A percentile compares a stretch with the other conserved stretches of the same genome.
These are phyloP conservation scores for Trichoderma sp. DNA, from an alignment of 2,329 filamentous ascomycete genomes.

Conservation along the genomic window DNA sequence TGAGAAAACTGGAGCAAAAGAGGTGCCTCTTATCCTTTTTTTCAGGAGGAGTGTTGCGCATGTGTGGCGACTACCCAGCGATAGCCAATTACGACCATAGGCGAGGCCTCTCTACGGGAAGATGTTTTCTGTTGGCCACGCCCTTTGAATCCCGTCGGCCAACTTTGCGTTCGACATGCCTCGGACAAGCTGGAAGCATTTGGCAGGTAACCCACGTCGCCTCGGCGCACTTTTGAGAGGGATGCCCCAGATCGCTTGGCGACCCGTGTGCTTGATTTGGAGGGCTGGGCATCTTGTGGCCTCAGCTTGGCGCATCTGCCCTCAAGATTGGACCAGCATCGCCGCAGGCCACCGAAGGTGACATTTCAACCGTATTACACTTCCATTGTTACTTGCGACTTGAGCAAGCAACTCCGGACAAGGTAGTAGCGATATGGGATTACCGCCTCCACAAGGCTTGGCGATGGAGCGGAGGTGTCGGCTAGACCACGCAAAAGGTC, in stretches of 20 bases:
- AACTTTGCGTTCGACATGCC: not conserved
- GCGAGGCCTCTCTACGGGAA: not conserved
- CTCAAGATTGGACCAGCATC: not conserved
- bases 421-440: not conserved
- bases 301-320: not conserved
- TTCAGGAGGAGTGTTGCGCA: not conserved
- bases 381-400: not conserved
- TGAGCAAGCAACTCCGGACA: not conserved
- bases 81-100: not conserved
- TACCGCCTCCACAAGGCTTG: not conserved
- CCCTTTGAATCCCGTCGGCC: not conserved
- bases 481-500: not conserved
- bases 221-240: not conserved
- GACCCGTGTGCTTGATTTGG: not conserved
- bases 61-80: not conserved
- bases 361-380: not conserved
- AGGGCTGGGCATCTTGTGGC: not conserved
- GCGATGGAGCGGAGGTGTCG: not conserved
- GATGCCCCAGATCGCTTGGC: slow-evolving; percentile 12
- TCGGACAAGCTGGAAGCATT: slow-evolving; percentile 7
- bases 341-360: not conserved
- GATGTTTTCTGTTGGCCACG: not conserved
- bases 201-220: not conserved
- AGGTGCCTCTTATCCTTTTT: not conserved
- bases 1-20: too few species aligned